Conservation (phyloP, 202 grass and related monocot genomes). For the Setaria italica region DNA sequence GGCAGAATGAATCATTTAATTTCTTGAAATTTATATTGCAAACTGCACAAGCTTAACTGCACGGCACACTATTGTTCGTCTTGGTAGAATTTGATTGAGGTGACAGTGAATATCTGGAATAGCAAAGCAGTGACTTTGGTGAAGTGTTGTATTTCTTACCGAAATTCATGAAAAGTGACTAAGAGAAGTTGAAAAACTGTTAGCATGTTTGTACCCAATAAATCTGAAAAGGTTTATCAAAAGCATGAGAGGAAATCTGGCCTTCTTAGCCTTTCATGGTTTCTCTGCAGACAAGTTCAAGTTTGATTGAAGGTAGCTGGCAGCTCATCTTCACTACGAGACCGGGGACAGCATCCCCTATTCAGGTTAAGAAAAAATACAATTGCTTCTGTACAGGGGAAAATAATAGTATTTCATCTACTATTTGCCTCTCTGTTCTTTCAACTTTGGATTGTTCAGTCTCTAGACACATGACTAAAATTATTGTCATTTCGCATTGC, state of each 20-base stretch:
- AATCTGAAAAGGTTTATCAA: conserved; percentile 17
- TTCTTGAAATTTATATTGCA: neutral
- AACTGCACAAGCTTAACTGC: neutral
- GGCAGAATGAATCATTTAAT: neutral
- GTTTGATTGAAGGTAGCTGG: conserved; percentile 92
- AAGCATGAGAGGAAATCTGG: conserved; percentile 12
- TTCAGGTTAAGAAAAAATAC: conserved; percentile 61
- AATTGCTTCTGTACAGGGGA: neutral
- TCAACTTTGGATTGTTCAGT: neutral
- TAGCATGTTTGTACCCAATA: neutral
- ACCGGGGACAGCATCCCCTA: conserved; percentile 93
- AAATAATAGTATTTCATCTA: conserved; percentile 25
- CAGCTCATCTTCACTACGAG: conserved; percentile 95
- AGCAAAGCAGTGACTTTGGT: neutral
- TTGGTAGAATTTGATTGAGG: neutral
- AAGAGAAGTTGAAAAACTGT: neutral
- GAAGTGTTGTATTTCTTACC: conserved; percentile 3
- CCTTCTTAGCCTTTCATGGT: conserved; percentile 27
- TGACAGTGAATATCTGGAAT: neutral
- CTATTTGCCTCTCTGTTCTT: conserved; percentile 14
- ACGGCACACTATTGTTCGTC: neutral
- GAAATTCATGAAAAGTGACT: conserved; percentile 6
- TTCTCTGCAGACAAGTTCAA: conserved; percentile 70
- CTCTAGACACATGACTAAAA: conserved; percentile 1
- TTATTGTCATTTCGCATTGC: conserved; percentile 29